A percentile compares a stretch with the other conserved stretches of the same genome.
phyloP scores from a whole-genome alignment of 345 rosid species.

The Isatis tinctoria region DNA sequence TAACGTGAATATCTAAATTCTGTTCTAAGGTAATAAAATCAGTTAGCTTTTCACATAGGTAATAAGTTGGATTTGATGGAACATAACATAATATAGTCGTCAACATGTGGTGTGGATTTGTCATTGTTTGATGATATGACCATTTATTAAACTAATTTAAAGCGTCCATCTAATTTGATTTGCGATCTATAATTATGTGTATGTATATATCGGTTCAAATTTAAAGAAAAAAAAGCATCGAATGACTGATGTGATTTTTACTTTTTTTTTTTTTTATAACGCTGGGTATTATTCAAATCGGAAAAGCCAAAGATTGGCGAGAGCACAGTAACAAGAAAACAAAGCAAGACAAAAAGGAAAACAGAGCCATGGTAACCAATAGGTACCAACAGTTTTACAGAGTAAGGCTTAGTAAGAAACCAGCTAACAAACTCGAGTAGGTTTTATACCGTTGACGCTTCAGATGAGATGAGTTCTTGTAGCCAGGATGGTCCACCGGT shows the following conservation, averaged over 20 bases:
- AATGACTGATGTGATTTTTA: constrained; percentile 37
- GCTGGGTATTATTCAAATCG: too few species aligned
- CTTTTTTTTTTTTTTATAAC: too few species aligned
- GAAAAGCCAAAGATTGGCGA: too few species aligned
- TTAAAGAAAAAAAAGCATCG: constrained; percentile 8
- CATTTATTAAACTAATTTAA: constrained; percentile 21
- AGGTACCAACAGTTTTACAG: too few species aligned
- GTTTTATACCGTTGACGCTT: too few species aligned
- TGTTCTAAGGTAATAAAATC: background rate
- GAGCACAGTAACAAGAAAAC: too few species aligned
- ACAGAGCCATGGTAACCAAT: too few species aligned
- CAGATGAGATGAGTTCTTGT: too few species aligned
- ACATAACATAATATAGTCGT: constrained; percentile 29
- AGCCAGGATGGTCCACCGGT: too few species aligned
- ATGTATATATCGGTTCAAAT: background rate
- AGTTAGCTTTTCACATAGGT: constrained; percentile 19
- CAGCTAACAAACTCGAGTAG: too few species aligned
- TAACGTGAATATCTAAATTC: background rate
- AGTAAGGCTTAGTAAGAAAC: too few species aligned
- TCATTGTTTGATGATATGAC: constrained; percentile 30
- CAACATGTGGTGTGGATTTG: constrained; percentile 30
- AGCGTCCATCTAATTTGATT: constrained; percentile 1
- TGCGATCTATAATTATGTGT: background rate
- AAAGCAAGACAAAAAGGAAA: too few species aligned
- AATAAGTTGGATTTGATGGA: constrained; percentile 34